phyloP scores from a whole-genome alignment of 148 eudicot genomes.

The Rhododendron williamsianum region DNA sequence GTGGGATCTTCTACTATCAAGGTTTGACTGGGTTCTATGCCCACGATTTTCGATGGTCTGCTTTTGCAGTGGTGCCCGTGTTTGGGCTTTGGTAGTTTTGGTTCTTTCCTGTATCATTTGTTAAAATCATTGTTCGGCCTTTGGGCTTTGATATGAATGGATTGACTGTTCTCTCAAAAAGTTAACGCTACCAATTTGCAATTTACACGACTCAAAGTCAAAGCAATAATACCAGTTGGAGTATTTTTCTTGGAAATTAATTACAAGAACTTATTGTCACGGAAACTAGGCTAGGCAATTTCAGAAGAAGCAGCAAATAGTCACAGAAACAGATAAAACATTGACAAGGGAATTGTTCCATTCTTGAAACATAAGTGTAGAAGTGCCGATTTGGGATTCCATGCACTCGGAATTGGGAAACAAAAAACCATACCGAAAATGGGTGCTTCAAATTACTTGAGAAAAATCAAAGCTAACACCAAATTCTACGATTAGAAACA shows the following conservation, averaged over 20 bases:
- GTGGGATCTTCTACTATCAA: too few relatives aligned
- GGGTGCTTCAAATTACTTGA: neutral
- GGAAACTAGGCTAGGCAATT: neutral
- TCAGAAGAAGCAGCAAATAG: neutral
- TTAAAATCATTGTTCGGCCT: too few relatives aligned
- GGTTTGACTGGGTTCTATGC: too few relatives aligned
- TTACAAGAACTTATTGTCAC: neutral
- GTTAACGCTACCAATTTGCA: too few relatives aligned
- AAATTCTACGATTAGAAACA: slow-evolving; percentile 3
- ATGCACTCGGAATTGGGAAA: neutral
- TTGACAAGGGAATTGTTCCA: neutral
- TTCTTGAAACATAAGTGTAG: neutral
- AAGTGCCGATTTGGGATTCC: neutral
- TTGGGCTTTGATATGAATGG: too few relatives aligned
- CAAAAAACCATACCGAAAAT: neutral
- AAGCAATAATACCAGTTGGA: neutral
- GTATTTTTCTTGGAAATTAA: neutral
- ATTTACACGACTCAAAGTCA: neutral
- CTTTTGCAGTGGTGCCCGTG: too few relatives aligned
- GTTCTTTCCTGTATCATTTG: too few relatives aligned
- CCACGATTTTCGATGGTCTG: too few relatives aligned
- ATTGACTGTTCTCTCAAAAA: too few relatives aligned
- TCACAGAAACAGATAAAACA: neutral
- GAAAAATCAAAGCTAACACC: neutral
- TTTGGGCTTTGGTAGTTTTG: too few relatives aligned